These are phyloP conservation scores for Collybiopsis luxurians DNA, from an alignment of 768 basidiomycete genomes.

Conservation along the genomic window DNA sequence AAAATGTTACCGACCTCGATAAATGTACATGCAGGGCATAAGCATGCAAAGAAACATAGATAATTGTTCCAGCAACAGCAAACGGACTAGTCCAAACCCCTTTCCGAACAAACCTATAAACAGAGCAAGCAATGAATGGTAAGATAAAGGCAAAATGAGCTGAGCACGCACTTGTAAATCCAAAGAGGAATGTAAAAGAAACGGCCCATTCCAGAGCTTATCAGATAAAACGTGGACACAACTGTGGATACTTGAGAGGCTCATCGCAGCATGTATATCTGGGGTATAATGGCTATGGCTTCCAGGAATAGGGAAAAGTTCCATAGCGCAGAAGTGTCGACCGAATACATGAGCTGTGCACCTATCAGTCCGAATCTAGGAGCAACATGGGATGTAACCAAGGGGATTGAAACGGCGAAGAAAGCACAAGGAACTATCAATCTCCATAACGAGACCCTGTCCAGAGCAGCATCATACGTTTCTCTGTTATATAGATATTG, in stretches of 20 bases:
- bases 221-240: constrained; percentile 96
- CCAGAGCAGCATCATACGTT: no score
- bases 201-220: constrained; percentile 88
- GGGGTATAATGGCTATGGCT: constrained; percentile 91
- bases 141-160: constrained; percentile 1
- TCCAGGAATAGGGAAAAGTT: constrained; percentile 98
- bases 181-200: constrained; percentile 97
- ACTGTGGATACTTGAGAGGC: constrained; percentile 92
- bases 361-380: no score
- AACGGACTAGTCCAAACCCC: no score
- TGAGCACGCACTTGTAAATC: constrained; percentile 82
- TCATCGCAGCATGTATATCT: constrained; percentile 94
- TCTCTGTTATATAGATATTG: no score
- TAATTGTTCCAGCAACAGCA: no score
- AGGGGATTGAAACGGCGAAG: constrained; percentile 87
- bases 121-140: neutral
- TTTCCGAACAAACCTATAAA: neutral
- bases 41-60: no score
- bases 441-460: no score
- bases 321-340: constrained; percentile 78
- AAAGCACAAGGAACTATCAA: constrained; percentile 77
- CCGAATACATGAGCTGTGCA: constrained; percentile 28
- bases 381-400: constrained; percentile 39
- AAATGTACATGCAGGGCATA: no score
- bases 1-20: no score